These are phyloP conservation scores for Cystobasidium onofrii DNA, from an alignment of 768 basidiomycete genomes.

Conservation along the genomic window DNA sequence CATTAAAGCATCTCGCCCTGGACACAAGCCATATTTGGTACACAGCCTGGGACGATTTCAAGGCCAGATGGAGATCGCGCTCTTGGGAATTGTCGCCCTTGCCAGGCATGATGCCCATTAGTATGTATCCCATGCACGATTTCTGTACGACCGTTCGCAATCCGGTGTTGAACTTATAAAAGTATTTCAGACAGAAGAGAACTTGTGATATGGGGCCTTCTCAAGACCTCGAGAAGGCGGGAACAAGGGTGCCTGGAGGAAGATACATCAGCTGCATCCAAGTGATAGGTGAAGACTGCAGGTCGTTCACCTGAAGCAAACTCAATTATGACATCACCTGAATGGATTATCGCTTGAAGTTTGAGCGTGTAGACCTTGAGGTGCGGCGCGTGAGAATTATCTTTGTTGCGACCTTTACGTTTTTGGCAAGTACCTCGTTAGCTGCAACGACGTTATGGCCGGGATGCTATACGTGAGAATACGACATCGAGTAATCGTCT, in stretches of 20 bases:
- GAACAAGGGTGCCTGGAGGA: constrained; percentile 54
- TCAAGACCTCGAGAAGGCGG: constrained; percentile 47
- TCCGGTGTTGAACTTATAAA: constrained; percentile 70
- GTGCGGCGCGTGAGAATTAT: constrained; percentile 49
- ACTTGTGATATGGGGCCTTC: constrained; percentile 53
- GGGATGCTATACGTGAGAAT: too few species aligned
- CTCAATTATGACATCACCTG: constrained; percentile 69
- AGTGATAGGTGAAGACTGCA: background rate
- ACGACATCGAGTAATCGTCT: too few species aligned
- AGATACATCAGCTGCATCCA: background rate
- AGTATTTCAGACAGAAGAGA: constrained; percentile 68
- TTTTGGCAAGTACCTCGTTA: too few species aligned
- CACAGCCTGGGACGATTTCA: too few species aligned
- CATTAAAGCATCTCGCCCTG: too few species aligned
- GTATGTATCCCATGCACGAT: constrained; percentile 50
- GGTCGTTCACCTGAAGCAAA: constrained; percentile 47
- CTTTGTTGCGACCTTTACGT: background rate
- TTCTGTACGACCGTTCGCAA: constrained; percentile 66
- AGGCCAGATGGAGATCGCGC: too few species aligned
- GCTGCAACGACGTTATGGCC: too few species aligned
- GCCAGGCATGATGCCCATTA: too few species aligned
- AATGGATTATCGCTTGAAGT: constrained; percentile 61
- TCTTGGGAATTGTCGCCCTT: too few species aligned
- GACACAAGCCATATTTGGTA: too few species aligned
- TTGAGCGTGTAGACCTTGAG: constrained; percentile 49